Percentiles rank a stretch among this genome's conserved stretches.
These are phyloP conservation scores for Myriosclerotinia duriaeana DNA, from an alignment of 2,329 filamentous ascomycete genomes.

Conservation along the genomic window DNA sequence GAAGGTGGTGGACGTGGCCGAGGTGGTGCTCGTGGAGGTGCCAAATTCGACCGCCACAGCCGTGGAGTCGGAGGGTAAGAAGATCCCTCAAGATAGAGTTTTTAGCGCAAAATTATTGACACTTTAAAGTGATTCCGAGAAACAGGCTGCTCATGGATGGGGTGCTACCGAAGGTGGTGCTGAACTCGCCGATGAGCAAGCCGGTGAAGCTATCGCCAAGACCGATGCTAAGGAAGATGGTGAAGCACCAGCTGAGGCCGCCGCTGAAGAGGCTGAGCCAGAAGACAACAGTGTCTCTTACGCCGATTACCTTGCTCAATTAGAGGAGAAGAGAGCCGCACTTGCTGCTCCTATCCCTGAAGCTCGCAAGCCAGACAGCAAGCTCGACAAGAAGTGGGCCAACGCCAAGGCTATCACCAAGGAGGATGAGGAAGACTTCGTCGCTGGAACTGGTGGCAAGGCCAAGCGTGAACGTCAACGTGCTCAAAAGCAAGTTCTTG, in stretches of 20 bases:
- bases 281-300: slow-evolving; percentile 87
- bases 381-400: slow-evolving; percentile 90
- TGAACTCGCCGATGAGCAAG: slow-evolving; percentile 88
- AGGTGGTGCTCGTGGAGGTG: slow-evolving; percentile 39
- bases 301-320: slow-evolving; percentile 79
- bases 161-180: slow-evolving; percentile 77
- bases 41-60: slow-evolving; percentile 43
- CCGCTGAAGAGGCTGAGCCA: slow-evolving; percentile 49
- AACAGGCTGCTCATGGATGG: slow-evolving; percentile 88
- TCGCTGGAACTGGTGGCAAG: slow-evolving; percentile 74
- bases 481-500: slow-evolving; percentile 86
- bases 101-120: not conserved
- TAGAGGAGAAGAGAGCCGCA: slow-evolving; percentile 72
- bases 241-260: slow-evolving; percentile 40
- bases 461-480: slow-evolving; percentile 80
- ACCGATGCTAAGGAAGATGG: slow-evolving; percentile 74
- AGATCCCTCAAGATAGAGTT: slow-evolving; percentile 2
- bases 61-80: slow-evolving; percentile 39
- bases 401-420: slow-evolving; percentile 71
- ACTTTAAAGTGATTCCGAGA: slow-evolving; percentile 67
- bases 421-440: slow-evolving; percentile 70
- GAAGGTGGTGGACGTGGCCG: slow-evolving; percentile 61
- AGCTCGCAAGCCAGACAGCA: slow-evolving; percentile 84
- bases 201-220: slow-evolving; percentile 84
- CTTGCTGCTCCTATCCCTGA: slow-evolving; percentile 64